phyloP scores from a whole-genome alignment of 2,329 filamentous ascomycete genomes.

The Colletotrichum sp. region DNA sequence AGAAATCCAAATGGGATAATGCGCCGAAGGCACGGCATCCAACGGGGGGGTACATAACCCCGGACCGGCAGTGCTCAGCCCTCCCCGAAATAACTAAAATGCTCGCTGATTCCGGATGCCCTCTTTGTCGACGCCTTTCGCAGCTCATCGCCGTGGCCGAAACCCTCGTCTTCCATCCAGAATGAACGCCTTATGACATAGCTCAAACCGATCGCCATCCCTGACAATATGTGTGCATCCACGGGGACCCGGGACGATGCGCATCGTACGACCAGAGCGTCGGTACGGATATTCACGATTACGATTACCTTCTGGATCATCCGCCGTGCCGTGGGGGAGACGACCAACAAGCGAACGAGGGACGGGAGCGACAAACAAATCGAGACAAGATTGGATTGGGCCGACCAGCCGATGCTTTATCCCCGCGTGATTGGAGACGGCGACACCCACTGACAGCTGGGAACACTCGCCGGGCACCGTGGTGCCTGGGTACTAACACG shows the following conservation, averaged over 20 bases:
- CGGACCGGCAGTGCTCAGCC: constrained; percentile 10
- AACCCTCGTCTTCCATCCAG: constrained; percentile 5
- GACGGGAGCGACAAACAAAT: background rate
- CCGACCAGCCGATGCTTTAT: background rate
- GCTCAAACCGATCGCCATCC: background rate
- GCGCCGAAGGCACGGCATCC: constrained; percentile 4
- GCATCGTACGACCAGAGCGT: constrained; percentile 1
- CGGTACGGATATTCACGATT: background rate
- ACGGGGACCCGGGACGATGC: background rate
- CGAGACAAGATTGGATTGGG: background rate
- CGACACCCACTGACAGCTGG: background rate
- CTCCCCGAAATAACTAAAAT: constrained; percentile 19
- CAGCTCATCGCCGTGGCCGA: constrained; percentile 10
- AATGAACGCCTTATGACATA: constrained; percentile 10
- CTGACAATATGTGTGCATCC: constrained; percentile 5
- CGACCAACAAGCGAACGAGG: background rate
- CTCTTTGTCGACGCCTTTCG: constrained; percentile 14
- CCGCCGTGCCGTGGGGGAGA: background rate
- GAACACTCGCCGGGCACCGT: background rate
- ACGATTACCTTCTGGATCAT: background rate
- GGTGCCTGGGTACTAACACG: background rate
- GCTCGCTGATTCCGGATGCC: constrained; percentile 14
- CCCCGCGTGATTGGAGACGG: background rate
- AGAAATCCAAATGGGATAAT: constrained; percentile 4
- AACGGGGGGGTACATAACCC: constrained; percentile 6